Evolutionary conservation across 2,329 filamentous ascomycete genomes (phyloP), one percentile per base, ranked within the genome.

Genomic region (Fusarium multiceps): DNA sequence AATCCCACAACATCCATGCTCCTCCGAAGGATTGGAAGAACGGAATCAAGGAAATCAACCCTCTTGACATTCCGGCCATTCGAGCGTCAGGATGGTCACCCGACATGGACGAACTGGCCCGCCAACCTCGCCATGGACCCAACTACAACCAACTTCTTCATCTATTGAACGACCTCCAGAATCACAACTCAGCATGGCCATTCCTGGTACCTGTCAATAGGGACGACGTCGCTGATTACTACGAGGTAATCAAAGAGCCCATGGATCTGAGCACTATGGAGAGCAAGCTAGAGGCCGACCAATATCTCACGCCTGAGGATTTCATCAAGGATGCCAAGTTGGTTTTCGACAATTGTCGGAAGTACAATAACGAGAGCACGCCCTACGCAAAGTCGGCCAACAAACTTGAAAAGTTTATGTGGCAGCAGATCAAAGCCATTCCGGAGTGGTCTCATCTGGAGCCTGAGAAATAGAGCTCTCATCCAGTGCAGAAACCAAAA

Each of bases 251-350:
- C 84, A 94, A 94, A 78, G 92, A 97, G 79, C 96, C 96, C 37
- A 99, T 99, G 96, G 96, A 98, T 78, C 85, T 98, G 49, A 91
- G 89, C 49, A 98, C 94, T 21, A 98, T 99, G 95, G 96, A 98
- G 80, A 90, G 89, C 73, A 97, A 97, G 81, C 91, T 98, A 69
- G 94, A 98, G 77, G 93, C 93, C 41, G 96, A 98, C 80, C 88
- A 95, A 76, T 99, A 99, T 78, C 88, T 90, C 18, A 94, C 89
- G 0, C 95, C 96, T 0, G 94, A 98, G 77, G 96, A 98, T 75
- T 98, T 99, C 74, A 90, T 95, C 82, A 88, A 87, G 68, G 96
- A 99, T 78, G 93, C 94, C 12, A 91, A 90, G 77, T 88, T 98
- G 75, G 90, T 99, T 71, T 98, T 97, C 76, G 89, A 94, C 78